Conservation (phyloP, 768 basidiomycete genomes). For the Boletus subcaerulescens region DNA sequence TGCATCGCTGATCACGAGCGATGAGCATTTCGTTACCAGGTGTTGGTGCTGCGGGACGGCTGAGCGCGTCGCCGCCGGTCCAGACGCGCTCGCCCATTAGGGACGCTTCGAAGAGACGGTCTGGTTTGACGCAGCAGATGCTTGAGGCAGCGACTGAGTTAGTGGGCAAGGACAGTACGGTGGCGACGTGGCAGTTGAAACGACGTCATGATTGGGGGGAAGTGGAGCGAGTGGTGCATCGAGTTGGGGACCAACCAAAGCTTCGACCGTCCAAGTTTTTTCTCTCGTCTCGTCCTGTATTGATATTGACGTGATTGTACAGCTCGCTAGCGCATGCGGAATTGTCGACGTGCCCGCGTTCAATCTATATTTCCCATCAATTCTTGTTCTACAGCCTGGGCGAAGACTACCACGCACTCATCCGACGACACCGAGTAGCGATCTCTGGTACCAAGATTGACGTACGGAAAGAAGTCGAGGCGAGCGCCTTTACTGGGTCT, state of each 20-base stretch:
- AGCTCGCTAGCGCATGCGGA: too few relatives aligned
- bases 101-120: constrained; percentile 26
- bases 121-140: constrained; percentile 36
- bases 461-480: constrained; percentile 70
- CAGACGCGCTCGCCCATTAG: constrained; percentile 19
- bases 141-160: constrained; percentile 36
- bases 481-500: constrained; percentile 46
- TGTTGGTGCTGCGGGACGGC: constrained; percentile 41
- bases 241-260: constrained; percentile 7
- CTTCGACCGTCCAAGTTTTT: constrained; percentile 13
- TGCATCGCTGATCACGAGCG: constrained; percentile 30
- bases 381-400: constrained; percentile 77
- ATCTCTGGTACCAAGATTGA: constrained; percentile 57
- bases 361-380: constrained; percentile 83
- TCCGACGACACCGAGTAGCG: constrained; percentile 60
- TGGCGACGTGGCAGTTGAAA: too few relatives aligned
- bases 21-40: constrained; percentile 65
- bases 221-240: constrained; percentile 36
- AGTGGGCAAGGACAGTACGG: constrained; percentile 30
- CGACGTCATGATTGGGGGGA: background rate
- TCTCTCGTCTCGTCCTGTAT: too few relatives aligned
- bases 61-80: constrained; percentile 28
- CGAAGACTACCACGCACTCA: constrained; percentile 78
- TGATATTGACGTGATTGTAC: constrained; percentile 12
- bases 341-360: constrained; percentile 41